Evolutionary conservation across 2,329 filamentous ascomycete genomes (phyloP), one percentile per base, ranked within the genome.

Genomic region (Leptoxyphium fumago): DNA sequence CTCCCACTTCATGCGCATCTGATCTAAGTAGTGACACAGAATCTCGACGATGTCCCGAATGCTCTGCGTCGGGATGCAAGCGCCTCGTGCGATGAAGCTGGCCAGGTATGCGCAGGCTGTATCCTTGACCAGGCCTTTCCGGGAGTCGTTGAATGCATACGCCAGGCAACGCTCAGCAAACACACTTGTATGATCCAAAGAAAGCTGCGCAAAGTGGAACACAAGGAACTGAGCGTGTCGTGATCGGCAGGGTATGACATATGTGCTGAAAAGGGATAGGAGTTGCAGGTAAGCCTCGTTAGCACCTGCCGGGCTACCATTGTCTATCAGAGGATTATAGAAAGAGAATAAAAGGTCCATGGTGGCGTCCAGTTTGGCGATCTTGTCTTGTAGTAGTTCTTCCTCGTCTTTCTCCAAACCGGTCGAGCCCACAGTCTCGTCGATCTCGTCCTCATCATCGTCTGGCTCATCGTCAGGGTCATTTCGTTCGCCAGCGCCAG

Each of bases 211-310:
- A 60, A 94, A 95, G 64, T 95, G 89, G 64, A 98, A 98, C 42
- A 96, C 74, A 40, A 98, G 75, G 55, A 96, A 98, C 57, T 98
- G 91, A 0, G 87, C 87, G 61, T 96, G 89, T 29, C 91, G 80
- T 18, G 87, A 94, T 52, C 86, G 84, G 11, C 87, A 93, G 2
- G 88, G 87, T 28, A 98, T 73, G 46, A 98, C 86, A 56, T 87
- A 85, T 58, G 77, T 83, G 48, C 81, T 77, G 57, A 98, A 98
- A 59, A 94, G 87, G 41, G 80, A 76, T 26, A 96, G 72, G 34
- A 98, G 72, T 44, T 84, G 78, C 43, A 84, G 80, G 53, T 94
- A 84, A 41, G 78, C 77, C 45, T 80, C 77, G 50, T 83, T 76
- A 38, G 84, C 80, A 45, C 78, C 71, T 40, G 80, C 74, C 10